These are phyloP conservation scores for Sonneratia alba DNA, from an alignment of 345 rosid genomes.

Conservation along the genomic window DNA sequence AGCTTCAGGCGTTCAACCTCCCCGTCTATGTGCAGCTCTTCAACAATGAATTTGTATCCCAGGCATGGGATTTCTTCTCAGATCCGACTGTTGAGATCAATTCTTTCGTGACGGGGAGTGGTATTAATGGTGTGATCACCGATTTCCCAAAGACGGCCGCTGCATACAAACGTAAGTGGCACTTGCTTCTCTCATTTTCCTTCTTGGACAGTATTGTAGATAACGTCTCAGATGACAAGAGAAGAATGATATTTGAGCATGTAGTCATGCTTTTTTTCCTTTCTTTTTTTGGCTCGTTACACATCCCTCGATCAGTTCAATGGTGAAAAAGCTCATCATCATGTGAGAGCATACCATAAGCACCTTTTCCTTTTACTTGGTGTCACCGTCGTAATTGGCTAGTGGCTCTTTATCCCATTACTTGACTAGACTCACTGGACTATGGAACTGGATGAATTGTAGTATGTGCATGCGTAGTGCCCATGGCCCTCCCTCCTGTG, in stretches of 20 bases:
- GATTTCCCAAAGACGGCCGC: constrained; percentile 73
- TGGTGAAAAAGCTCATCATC: background rate
- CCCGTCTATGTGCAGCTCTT: constrained; percentile 58
- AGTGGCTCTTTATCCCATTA: too few species aligned
- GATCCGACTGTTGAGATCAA: constrained; percentile 76
- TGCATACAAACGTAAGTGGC: constrained; percentile 63
- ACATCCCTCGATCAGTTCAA: background rate
- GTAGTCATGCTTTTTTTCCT: too few species aligned
- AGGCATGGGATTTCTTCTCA: constrained; percentile 81
- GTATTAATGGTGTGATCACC: constrained; percentile 58
- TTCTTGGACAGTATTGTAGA: too few species aligned
- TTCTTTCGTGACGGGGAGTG: constrained; percentile 18
- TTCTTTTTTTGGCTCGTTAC: background rate
- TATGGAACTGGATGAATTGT: background rate
- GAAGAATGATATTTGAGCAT: too few species aligned
- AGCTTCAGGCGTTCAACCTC: constrained; percentile 38
- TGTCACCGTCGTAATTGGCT: too few species aligned
- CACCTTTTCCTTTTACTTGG: background rate
- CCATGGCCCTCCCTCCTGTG: too few species aligned
- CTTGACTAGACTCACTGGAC: background rate
- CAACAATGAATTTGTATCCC: constrained; percentile 82
- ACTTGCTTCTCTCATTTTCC: background rate
- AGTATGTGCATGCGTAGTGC: too few species aligned
- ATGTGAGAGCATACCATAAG: background rate
- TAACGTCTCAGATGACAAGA: too few species aligned